These are phyloP conservation scores for Collybia nuda DNA, from an alignment of 768 basidiomycete species.

Conservation along the genomic window DNA sequence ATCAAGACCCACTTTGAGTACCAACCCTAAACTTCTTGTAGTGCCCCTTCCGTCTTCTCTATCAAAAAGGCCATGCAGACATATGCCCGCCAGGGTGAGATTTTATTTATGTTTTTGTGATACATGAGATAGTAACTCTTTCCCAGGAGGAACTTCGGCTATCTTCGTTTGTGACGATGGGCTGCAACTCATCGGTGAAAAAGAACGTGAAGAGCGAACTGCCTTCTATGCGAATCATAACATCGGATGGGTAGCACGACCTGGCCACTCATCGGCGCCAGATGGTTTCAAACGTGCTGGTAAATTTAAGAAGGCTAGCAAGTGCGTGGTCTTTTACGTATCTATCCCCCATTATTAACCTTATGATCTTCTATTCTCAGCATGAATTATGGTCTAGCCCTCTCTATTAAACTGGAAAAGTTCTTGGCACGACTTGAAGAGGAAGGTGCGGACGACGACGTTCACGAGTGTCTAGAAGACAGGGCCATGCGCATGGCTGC, in stretches of 20 bases:
- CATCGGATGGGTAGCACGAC: constrained; percentile 79
- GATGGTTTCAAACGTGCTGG: constrained; percentile 93
- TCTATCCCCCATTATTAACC: background rate
- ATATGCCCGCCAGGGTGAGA: constrained; percentile 72
- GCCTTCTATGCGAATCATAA: constrained; percentile 81
- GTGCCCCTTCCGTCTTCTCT: constrained; percentile 72
- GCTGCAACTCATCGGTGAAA: constrained; percentile 64
- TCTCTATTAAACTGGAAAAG: constrained; percentile 62
- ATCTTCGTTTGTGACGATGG: constrained; percentile 88
- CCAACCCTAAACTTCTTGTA: constrained; percentile 18
- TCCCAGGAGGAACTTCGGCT: constrained; percentile 49
- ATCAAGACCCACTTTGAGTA: background rate
- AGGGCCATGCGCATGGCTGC: constrained; percentile 71
- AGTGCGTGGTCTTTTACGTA: constrained; percentile 26
- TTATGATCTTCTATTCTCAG: constrained; percentile 30
- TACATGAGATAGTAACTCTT: background rate
- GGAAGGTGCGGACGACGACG: constrained; percentile 38
- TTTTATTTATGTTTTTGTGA: background rate
- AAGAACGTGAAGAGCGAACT: constrained; percentile 61
- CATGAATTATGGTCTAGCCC: constrained; percentile 55
- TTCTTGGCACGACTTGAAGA: constrained; percentile 47
- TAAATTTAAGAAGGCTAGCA: constrained; percentile 83
- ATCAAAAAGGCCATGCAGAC: constrained; percentile 86
- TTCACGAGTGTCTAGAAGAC: constrained; percentile 63
- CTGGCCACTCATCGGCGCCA: constrained; percentile 62